Evolutionary conservation across 805 yeast species (phyloP), one percentile per base, ranked within the genome.

Genomic region (Jamesozyma piceae): DNA sequence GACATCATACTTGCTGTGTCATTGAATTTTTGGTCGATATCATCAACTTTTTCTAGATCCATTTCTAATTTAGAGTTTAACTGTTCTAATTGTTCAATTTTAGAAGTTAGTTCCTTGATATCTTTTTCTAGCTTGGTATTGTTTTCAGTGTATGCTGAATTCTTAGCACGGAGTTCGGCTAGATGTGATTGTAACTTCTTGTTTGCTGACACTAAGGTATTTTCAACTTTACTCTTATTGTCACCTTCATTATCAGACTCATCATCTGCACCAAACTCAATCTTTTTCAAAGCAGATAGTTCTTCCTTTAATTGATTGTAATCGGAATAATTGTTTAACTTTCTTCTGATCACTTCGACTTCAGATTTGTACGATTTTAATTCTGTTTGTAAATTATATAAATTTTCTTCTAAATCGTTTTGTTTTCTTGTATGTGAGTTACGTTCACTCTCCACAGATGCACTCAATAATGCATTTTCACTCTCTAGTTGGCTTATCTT

Each of bases 271-370:
- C 89, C 89, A 63, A 87, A 82, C 53, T 84, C 86, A 31, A 87
- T 80, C 48, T 80, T 79, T 56, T 82, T 78, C 46, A 88, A 59
- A 21, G 87, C 74, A 17, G 72, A 74, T 49, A 89, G 66, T 54
- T 89, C 96, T 39, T 76, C 74, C 58, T 86, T 87, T 38, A 88
- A 58, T 47, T 85, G 88, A 41, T 83, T 88, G 60, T 89, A 88
- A 57, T 88, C 95, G 2, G 71, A 64, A 40, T 78, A 75, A 27
- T 66, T 60, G 3, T 65, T 64, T 35, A 82, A 55, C 43, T 74
- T 73, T 21, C 65, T 63, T 52, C 74, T 75, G 49, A 83, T 64
- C 4, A 59, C 56, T 9, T 66, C 67, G 21, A 75, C 60, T 56
- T 82, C 90, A 14, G 62, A 59, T n/a, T 62, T 59, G 46, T 73